These are phyloP conservation scores for Chloranthus sessilifolius DNA, from an alignment of 164 flowering plant genomes.

Conservation along the genomic window DNA sequence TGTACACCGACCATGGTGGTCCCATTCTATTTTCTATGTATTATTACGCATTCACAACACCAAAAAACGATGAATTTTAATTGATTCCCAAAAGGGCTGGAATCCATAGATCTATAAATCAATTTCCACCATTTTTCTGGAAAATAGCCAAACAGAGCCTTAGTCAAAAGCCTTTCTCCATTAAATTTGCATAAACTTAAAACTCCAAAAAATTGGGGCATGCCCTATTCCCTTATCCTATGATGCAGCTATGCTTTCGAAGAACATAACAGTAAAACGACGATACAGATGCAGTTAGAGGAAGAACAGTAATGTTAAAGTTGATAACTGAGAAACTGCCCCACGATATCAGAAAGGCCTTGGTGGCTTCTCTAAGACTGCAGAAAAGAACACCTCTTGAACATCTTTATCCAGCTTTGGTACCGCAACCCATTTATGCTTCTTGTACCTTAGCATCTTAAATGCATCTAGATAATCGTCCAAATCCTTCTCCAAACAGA, in stretches of 20 bases:
- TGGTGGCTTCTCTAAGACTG: constrained; percentile 55
- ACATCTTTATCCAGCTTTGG: constrained; percentile 53
- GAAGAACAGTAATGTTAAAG: background rate
- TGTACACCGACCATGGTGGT: no score
- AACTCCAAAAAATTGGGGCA: background rate
- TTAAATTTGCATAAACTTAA: background rate
- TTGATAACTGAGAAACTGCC: background rate
- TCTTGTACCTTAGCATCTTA: constrained; percentile 47
- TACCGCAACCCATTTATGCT: constrained; percentile 48
- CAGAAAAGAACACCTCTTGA: constrained; percentile 54
- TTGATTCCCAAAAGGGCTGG: no score
- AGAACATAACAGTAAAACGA: background rate
- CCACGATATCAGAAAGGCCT: constrained; percentile 29
- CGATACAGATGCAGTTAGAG: background rate
- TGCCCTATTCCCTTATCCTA: no score
- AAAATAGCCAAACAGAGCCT: no score
- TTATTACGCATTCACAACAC: no score
- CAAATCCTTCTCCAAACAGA: constrained; percentile 53
- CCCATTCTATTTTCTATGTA: no score
- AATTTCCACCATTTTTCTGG: no score
- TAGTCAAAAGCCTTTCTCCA: no score
- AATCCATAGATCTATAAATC: no score
- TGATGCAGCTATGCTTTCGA: background rate
- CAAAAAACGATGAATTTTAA: no score
- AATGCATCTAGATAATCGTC: constrained; percentile 45